Base-by-base conservation (phyloP, 352 stramenopile species). In the Phytopythium oedochilum region DNA sequence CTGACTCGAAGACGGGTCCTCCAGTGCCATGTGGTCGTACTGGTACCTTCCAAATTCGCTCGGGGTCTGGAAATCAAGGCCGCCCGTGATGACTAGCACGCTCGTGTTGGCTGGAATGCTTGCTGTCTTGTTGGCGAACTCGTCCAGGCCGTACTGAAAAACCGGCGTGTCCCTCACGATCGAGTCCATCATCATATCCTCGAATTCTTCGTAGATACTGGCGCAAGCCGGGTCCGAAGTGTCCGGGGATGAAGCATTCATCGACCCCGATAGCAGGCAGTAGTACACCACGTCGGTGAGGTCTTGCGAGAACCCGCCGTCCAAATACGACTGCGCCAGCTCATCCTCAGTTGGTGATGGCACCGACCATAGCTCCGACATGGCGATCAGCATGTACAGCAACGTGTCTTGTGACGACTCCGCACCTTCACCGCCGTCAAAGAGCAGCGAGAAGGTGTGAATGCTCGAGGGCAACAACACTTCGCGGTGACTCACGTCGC, bases 21-120 rank as follows among this genome's bases (percentile, higher is more conserved):
- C 28, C 3, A 66, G 53, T 25, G 51, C 32, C 18, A 74, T 56
- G 6, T 61, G 48, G 0, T 54, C 54, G 52, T 61, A 71, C 38
- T 77, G 60, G 22, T 65, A 36, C 28, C 55, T 42, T 18, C 64
- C 72, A 59, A 71, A 79, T 43, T 79, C 68, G 56, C 60, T 60
- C 0, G 64, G 66, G 7, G 68, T 84, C 48, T 78, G 59, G 11
- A 71, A 71, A 44, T 81, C 68, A 17, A 81, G 55, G n/a, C 63
- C 60, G 28, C 70, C 70, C 22, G 58, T 75, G 42, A 84, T 68
- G 17, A 84, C 9, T n/a, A 84, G 50, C 44, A 78, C 59, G 29
- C 57, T 78, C 5, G 68, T 46, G 43, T 71, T 62, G 12, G 45
- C 39, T 18, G 68, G 70, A 2, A 75, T 59, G 31, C 29, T 47